Base-by-base conservation (phyloP, 192 early-diverging fungal genomes). In the Radiomyces spectabilis region DNA sequence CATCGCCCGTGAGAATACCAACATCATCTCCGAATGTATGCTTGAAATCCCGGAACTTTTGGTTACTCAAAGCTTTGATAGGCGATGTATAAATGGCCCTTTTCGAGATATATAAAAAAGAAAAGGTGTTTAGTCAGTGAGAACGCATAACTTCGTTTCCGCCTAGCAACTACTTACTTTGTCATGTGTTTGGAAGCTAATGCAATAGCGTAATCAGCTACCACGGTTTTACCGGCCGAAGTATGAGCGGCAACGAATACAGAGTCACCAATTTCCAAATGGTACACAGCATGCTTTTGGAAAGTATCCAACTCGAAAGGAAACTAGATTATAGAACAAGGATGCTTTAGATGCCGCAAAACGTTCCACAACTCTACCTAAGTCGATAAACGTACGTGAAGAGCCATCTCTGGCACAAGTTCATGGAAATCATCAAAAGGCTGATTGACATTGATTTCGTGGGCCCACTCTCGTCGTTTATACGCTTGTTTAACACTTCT, bases 181-280 rank as follows among this genome's bases (percentile, higher is more conserved):
- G 94, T 96, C 92, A 95, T 94, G 58, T 98, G 94, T 68, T 94
- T 90, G 65, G 83, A 77, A 21, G 92, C 87, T 43, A 97, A 67
- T 0, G 93, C 91, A 52, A 99, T 93, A 1, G 97, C 97, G 63
- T 99, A 97, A 71, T 99, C 97, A 2, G 97, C 97, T 30, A 99
- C 93, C 3, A 91, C 95, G 0, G 97, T 99, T 71, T 99, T 99
- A 45, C 97, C 97, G 2, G 97, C 94, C 30, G 92, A 94, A 1
- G 97, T 99, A 55, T 99, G 97, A 1, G 97, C 97, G 0, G 97
- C 97, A 10, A 99, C 86, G 76, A 99, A 99, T 15, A 99, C 94
- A 21, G 85, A 91, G 46, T 97, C 93, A 16, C 91, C 91, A 44
- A 81, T 86, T 70, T 99, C 97, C 41, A 99, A 70, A 67, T 93